Base-by-base conservation (phyloP, 495 filamentous ascomycete genomes). In the Aspergillus homomorphus region DNA sequence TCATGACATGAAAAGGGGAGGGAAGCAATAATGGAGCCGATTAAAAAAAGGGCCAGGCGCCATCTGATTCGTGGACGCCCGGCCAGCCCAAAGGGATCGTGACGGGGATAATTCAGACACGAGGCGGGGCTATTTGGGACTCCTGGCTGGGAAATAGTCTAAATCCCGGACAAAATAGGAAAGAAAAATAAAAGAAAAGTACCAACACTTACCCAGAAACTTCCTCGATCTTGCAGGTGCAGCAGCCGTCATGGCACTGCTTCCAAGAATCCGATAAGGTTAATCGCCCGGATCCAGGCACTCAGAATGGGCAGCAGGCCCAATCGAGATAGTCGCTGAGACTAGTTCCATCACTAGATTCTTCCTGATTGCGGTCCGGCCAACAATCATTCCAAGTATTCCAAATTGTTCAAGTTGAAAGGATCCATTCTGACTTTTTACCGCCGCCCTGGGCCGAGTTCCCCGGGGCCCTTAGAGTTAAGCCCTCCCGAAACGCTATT, bases 221-320 rank as follows among this genome's bases (percentile, higher is more conserved):
- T 14, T 38, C 33, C 33, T 38, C 33, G 33, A 38, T 38, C 33
- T 38, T 38, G 33, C 33, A 38, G 33, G 33, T 38, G 33, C 24
- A 22, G 42, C 44, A 21, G 21, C 21, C 33, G 43, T 38, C 38
- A 3, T 48, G 43, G 51, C 38, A 16, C 49, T 45, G 54, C 51
- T 42, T 38, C 45, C 49, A n/a, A 45, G 50, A 50, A 49, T 53
- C 61, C 62, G 62, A 64, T 64, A 64, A 64, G 62, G 62, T 64
- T 60, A 54, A 43, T 58, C 55, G 60, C 51, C 58, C 48, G 24
- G 58, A 52, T 64, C 26, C 51, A 38, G 33, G 15, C 33, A 38
- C 33, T 12, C 33, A 38, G 12, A 14, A 12, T 14, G 2, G 33
- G 33, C 15, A 38, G 33, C 33, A 38, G 33, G 33, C 33, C 33